These are phyloP conservation scores for Neonothopanus nambi DNA, from an alignment of 1,284 basidiomycete species.

Conservation along the genomic window DNA sequence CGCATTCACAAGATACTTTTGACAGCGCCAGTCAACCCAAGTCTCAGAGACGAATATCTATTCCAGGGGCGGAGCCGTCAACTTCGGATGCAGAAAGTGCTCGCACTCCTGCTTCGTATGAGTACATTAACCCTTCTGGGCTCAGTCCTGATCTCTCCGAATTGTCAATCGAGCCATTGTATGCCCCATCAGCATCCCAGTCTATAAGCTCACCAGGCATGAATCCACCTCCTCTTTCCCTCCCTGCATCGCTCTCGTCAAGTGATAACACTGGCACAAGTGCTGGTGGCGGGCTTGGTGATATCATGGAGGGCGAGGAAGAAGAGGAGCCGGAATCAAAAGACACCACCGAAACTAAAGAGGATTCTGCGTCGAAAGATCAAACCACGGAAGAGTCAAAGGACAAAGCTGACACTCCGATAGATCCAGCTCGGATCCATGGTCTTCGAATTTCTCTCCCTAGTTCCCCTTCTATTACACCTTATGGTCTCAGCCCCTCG, in stretches of 20 bases:
- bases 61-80: too few species aligned
- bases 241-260: conserved; percentile 30
- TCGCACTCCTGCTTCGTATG: too few species aligned
- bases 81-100: too few species aligned
- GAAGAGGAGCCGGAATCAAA: conserved; percentile 49
- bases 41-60: background rate
- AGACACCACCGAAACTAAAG: conserved; percentile 8
- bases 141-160: background rate
- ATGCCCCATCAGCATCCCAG: conserved; percentile 23
- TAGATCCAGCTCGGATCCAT: conserved; percentile 50
- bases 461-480: conserved; percentile 18
- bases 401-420: conserved; percentile 19
- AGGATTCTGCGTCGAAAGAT: conserved; percentile 6
- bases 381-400: conserved; percentile 20
- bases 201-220: conserved; percentile 3
- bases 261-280: conserved; percentile 19
- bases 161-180: conserved; percentile 26
- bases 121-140: too few species aligned
- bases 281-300: conserved; percentile 41
- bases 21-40: background rate
- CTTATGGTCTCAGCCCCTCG: conserved; percentile 10
- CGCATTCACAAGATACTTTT: background rate
- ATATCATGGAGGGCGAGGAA: conserved; percentile 55
- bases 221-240: conserved; percentile 38
- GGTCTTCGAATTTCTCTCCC: conserved; percentile 56